Percentiles rank a stretch among this genome's conserved stretches.
These are phyloP conservation scores for Zea luxurians DNA, from an alignment of 176 grass and related monocot genomes.

Conservation along the genomic window DNA sequence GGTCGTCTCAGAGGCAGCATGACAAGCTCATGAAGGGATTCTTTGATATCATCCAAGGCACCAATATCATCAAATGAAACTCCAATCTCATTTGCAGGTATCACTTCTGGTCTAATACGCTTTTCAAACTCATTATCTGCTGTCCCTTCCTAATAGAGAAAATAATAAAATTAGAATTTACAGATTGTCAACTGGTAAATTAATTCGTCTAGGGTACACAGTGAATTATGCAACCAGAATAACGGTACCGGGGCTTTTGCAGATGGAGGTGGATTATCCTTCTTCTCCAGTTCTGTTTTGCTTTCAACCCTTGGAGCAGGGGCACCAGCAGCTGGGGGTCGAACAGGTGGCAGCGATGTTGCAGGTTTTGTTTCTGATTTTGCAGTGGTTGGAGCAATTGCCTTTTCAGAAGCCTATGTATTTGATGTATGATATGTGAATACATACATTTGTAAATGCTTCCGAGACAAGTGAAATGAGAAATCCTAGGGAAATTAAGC, in stretches of 20 bases:
- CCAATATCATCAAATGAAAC: constrained; percentile 83
- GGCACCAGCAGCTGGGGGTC: constrained; percentile 5
- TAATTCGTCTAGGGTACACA: constrained; percentile 6
- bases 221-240: neutral
- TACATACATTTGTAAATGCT: neutral
- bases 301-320: constrained; percentile 38
- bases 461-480: neutral
- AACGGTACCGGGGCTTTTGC: constrained; percentile 58
- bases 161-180: neutral
- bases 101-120: constrained; percentile 79
- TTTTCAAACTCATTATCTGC: constrained; percentile 92
- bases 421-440: constrained; percentile 18
- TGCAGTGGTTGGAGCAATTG: constrained; percentile 38
- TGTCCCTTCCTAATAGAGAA: constrained; percentile 45
- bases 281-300: constrained; percentile 59
- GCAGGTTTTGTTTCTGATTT: constrained; percentile 73
- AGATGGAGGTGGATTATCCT: constrained; percentile 48
- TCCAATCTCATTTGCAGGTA: constrained; percentile 77
- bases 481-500: neutral
- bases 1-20: constrained; percentile 79
- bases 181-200: constrained; percentile 3
- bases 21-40: constrained; percentile 83
- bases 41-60: constrained; percentile 79
- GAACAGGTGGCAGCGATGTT: constrained; percentile 34
- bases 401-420: constrained; percentile 54